Evolutionary conservation across 2,329 filamentous ascomycete genomes (phyloP), one percentile per base, ranked within the genome.

Genomic region (Xylariomycetidae sp.): DNA sequence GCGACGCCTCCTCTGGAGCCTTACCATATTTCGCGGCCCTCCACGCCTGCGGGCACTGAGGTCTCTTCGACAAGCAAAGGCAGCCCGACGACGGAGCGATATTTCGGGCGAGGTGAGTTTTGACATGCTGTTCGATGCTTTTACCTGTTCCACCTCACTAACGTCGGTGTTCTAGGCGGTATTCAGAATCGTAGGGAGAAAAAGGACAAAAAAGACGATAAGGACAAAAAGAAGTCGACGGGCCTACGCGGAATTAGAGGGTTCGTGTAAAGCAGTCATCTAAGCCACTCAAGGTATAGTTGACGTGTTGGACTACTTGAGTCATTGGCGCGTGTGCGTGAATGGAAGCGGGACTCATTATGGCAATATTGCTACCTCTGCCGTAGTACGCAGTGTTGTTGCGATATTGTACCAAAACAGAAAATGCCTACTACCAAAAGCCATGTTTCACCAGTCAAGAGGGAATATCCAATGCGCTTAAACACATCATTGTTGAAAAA

Each of bases 131-230:
- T 48, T 23, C n/a, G n/a, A 17, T 4, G 34, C 69, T 66, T 25
- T 74, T 75, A 48, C 71, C 75, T 46, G 64, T 69, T 70, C 41
- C 64, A 67, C 34, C 66, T 69, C 44, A 56, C 42, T 49, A 39
- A 52, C 33, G 16, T 13, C 9, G 29, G 31, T 29, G 5, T 14
- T 46, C n/a, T n/a, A 67, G 70, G 69, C 13, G 67, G 69, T 15
- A 58, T 69, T 7, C 69, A 71, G 42, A 72, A 68, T 46, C 64
- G 65, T 4, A 49, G 51, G 33, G 59, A 70, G 35, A 63, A 65
- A 40, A 67, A 73, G 44, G 69, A 75, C 3, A 63, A 61, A 48
- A 74, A 72, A 40, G 46, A 71, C 20, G 69, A 68, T 42, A 58
- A 59, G 25, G 64, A 69, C 5, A 41, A 30, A 29, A 67, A 70